Evolutionary conservation across 306 rosid species (phyloP).

Genomic region (Corylus avellana): DNA sequence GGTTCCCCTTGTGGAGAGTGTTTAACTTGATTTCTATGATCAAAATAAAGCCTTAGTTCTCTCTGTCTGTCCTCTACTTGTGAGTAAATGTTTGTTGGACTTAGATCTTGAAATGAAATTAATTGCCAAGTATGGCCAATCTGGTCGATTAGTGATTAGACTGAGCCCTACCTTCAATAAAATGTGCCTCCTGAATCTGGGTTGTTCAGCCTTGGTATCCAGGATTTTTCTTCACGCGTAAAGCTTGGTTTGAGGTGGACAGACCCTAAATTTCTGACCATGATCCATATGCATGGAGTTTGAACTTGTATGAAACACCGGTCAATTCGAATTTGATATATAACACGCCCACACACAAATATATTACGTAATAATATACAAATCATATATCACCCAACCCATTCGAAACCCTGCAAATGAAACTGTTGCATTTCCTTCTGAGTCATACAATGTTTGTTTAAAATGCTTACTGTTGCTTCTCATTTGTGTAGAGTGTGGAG

Average conservation of each 20-base stretch:
- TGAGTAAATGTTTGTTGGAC: too few species aligned
- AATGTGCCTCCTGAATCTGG: not conserved
- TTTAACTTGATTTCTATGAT: too few species aligned
- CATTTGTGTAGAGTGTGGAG: slow-evolving; percentile 85
- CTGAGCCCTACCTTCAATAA: not conserved
- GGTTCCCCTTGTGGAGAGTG: not conserved
- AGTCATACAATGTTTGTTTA: not conserved
- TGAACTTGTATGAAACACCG: too few species aligned
- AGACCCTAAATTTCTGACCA: not conserved
- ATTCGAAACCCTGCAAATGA: not conserved
- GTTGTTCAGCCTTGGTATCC: not conserved
- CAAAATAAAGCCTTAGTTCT: too few species aligned
- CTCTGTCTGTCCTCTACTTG: not conserved
- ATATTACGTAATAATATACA: not conserved
- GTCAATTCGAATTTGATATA: not conserved
- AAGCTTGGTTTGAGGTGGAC: not conserved
- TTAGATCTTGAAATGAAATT: not conserved
- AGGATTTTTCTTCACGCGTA: not conserved
- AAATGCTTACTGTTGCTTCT: slow-evolving; percentile 23
- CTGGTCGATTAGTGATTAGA: not conserved
- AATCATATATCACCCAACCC: not conserved
- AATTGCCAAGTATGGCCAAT: not conserved
- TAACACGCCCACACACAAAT: not conserved
- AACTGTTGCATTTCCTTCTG: slow-evolving; percentile 9
- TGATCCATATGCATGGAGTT: not conserved